A percentile compares a stretch with the other conserved stretches of the same genome.
phyloP scores from a whole-genome alignment of 495 filamentous ascomycete species.

The Choiromyces venosus region DNA sequence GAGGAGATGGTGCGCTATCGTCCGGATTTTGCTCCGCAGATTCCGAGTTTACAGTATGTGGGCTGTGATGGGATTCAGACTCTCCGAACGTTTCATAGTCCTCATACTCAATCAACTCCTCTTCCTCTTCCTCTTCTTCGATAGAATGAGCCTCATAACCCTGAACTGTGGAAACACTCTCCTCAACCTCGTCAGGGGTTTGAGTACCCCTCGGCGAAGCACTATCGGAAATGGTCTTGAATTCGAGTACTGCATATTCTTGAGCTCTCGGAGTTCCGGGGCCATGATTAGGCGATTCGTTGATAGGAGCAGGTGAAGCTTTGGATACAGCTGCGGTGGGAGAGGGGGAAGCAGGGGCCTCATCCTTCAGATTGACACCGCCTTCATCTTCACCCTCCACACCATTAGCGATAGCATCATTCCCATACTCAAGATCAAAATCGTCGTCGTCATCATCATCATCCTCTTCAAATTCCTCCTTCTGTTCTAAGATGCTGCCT shows the following conservation, averaged over 20 bases:
- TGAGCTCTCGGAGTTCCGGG: not conserved
- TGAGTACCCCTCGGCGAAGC: slow-evolving; percentile 18
- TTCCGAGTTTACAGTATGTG: not conserved
- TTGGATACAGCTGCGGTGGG: slow-evolving; percentile 9
- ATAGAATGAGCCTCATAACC: slow-evolving; percentile 6
- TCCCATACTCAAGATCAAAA: slow-evolving; percentile 34
- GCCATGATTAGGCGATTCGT: not conserved
- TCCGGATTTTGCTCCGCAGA: not conserved
- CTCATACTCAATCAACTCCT: slow-evolving; percentile 34
- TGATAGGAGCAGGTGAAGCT: not conserved
- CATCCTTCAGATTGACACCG: slow-evolving; percentile 17
- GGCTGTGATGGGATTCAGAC: slow-evolving; percentile 1
- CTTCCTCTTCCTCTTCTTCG: slow-evolving; percentile 31
- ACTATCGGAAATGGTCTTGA: slow-evolving; percentile 25
- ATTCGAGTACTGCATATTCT: not conserved
- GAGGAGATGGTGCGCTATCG: slow-evolving; percentile 4
- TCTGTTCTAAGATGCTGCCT: slow-evolving; percentile 9
- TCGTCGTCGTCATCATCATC: slow-evolving; percentile 33
- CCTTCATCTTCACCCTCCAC: slow-evolving; percentile 11
- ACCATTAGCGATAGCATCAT: slow-evolving; percentile 19
- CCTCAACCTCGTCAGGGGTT: slow-evolving; percentile 32
- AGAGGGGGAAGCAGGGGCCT: slow-evolving; percentile 17
- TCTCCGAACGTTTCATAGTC: slow-evolving; percentile 31
- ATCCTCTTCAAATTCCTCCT: slow-evolving; percentile 15
- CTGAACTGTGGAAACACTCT: slow-evolving; percentile 23